Evolutionary conservation across 2,329 filamentous ascomycete species (phyloP).

Genomic region (Diplodia corticola): DNA sequence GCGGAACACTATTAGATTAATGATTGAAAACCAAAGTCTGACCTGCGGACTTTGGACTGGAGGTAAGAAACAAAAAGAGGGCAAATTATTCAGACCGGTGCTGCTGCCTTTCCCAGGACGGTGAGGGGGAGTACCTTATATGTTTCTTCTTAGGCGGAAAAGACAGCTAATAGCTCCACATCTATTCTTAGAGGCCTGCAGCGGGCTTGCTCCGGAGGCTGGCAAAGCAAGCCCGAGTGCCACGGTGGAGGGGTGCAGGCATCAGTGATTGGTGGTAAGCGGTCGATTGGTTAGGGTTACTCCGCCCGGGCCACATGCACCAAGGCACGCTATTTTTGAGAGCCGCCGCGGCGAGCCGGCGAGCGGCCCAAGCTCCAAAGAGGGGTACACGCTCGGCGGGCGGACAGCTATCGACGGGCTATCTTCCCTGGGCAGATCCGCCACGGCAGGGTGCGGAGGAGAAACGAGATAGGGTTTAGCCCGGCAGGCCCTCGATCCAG

Average conservation of each 20-base stretch:
- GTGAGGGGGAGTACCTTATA: slow-evolving; percentile 50
- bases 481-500: not conserved
- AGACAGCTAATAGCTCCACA: slow-evolving; percentile 43
- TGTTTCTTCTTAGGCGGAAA: slow-evolving; percentile 41
- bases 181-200: slow-evolving; percentile 50
- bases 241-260: slow-evolving; percentile 29
- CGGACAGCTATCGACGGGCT: slow-evolving; percentile 22
- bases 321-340: slow-evolving; percentile 40
- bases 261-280: slow-evolving; percentile 35
- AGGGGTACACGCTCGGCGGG: slow-evolving; percentile 15
- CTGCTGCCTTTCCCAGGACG: slow-evolving; percentile 35
- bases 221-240: slow-evolving; percentile 28
- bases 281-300: slow-evolving; percentile 20
- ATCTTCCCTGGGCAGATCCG: slow-evolving; percentile 23
- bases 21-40: slow-evolving; percentile 48
- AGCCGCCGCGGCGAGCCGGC: slow-evolving; percentile 33
- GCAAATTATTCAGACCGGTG: slow-evolving; percentile 48
- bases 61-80: slow-evolving; percentile 39
- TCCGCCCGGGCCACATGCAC: slow-evolving; percentile 14
- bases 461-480: slow-evolving; percentile 12
- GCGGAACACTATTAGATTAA: slow-evolving; percentile 46
- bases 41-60: slow-evolving; percentile 48
- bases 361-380: slow-evolving; percentile 23
- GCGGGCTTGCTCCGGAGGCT: slow-evolving; percentile 33
- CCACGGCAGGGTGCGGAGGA: slow-evolving; percentile 18